These are phyloP conservation scores for Piper betle DNA, from an alignment of 164 flowering plant genomes.

Conservation along the genomic window DNA sequence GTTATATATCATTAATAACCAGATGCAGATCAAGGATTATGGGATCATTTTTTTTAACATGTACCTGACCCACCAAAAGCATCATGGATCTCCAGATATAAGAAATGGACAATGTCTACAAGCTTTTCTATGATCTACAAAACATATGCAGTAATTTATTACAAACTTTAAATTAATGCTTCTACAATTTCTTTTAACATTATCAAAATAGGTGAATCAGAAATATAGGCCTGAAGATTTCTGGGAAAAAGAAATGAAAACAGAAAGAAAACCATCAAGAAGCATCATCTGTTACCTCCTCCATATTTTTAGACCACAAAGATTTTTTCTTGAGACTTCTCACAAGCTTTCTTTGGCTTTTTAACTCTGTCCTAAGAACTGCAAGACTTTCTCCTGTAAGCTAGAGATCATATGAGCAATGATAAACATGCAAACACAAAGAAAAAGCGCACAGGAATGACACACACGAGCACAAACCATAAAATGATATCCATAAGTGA, in stretches of 20 bases:
- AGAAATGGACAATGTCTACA: slow-evolving; percentile 74
- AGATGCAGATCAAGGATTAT: not conserved
- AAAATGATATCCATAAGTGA: no score
- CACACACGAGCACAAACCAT: not conserved
- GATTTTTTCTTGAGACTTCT: slow-evolving; percentile 81
- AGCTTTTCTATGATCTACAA: slow-evolving; percentile 91
- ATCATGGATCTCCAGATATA: slow-evolving; percentile 70
- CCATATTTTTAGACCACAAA: slow-evolving; percentile 89
- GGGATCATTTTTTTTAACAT: not conserved
- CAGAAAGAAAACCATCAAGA: not conserved
- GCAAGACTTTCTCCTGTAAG: slow-evolving; percentile 72
- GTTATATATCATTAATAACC: not conserved
- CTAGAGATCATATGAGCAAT: not conserved
- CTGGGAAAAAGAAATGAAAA: no score
- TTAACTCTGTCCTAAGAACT: slow-evolving; percentile 64
- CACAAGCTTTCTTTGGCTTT: slow-evolving; percentile 87
- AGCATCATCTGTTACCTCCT: slow-evolving; percentile 45
- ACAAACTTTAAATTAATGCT: not conserved
- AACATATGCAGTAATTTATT: not conserved
- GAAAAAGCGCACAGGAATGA: not conserved
- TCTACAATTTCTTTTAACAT: no score
- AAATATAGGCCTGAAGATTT: not conserved
- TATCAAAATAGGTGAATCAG: not conserved
- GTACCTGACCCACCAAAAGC: slow-evolving; percentile 75
- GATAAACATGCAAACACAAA: not conserved